Evolutionary conservation across 176 grass and related monocot genomes (phyloP), one percentile per base, ranked within the genome.

Genomic region (Aegilops speltoides): DNA sequence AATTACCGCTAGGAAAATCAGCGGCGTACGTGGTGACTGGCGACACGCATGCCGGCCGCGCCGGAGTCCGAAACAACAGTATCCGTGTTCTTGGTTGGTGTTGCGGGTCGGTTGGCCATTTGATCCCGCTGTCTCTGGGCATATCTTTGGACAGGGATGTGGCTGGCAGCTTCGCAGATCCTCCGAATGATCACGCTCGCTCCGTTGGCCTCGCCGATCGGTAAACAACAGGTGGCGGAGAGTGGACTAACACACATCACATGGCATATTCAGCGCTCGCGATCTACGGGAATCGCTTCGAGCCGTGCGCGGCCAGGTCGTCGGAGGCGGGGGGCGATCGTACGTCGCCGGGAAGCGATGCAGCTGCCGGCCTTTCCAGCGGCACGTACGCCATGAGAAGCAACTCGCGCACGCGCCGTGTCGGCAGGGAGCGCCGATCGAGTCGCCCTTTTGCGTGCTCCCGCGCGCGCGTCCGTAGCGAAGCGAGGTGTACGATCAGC

Each of bases 321-420:
- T 83, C 25, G 74, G 67, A 56, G 54, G 40, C 73, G 66, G 56
- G 66, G 56, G 45, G 7, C 8, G 22, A 41, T 41, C 68, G 38
- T 38, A 38, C 37, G 41, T 36, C 83, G 46, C 81, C 68, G 68
- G 89, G 85, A 68, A 80, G 78, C 85, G 76, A 80, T 87, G 68
- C 68, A 20, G 3, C 48, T 87, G 89, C 85, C 37, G 89, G 81
- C 85, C 81, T 80, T 91, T 91, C 23, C 71, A 23, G 48, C 8
- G 72, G 85, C 85, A 87, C 46, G 81, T 23, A 31, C 73, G 76
- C 76, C 61, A 76, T 31, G 76, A 52, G 68, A 91, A 87, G 85
- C 76, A 76, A 91, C 80, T 84, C 50, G 75, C 45, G 20, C 76
- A 86, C 85, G 76, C 60, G 80, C 89, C 85, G 48, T 91, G 85